Evolutionary conservation across 2,329 filamentous ascomycete genomes (phyloP).

Genomic region (Penicillium expansum): DNA sequence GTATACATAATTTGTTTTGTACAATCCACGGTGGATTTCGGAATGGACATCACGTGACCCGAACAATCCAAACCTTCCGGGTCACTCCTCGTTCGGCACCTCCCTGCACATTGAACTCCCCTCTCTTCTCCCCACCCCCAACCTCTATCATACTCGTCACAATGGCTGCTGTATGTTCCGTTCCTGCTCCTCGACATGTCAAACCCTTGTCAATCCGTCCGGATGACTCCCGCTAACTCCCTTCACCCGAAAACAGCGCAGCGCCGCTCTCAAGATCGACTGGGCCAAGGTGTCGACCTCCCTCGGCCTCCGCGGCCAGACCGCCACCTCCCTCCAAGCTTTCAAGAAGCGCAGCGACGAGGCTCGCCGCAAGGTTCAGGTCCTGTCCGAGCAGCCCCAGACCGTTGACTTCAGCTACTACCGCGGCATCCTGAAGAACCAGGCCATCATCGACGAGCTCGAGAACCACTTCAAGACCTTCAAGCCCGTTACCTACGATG

Average conservation of each 20-base stretch:
- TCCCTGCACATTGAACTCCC: slow-evolving; percentile 36
- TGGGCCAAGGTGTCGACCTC: slow-evolving; percentile 93
- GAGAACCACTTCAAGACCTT: slow-evolving; percentile 91
- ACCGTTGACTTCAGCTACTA: slow-evolving; percentile 91
- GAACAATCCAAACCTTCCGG: slow-evolving; percentile 40
- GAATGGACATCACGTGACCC: slow-evolving; percentile 32
- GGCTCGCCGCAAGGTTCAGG: slow-evolving; percentile 86
- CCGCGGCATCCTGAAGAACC: slow-evolving; percentile 91
- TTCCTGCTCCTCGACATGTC: not conserved
- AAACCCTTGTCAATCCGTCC: not conserved
- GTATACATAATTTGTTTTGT: not conserved
- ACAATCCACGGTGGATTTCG: slow-evolving; percentile 6
- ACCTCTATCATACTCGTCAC: slow-evolving; percentile 31
- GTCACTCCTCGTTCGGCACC: slow-evolving; percentile 35
- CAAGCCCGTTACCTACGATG: slow-evolving; percentile 91
- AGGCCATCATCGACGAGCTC: slow-evolving; percentile 91
- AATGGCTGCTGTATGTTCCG: slow-evolving; percentile 44
- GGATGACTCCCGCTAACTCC: slow-evolving; percentile 24
- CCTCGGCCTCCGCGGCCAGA: slow-evolving; percentile 94
- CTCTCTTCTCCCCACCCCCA: slow-evolving; percentile 31
- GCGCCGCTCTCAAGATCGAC: slow-evolving; percentile 98
- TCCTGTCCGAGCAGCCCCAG: slow-evolving; percentile 79
- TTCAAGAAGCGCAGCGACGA: slow-evolving; percentile 99
- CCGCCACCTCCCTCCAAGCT: slow-evolving; percentile 81
- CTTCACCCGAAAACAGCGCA: slow-evolving; percentile 62